These are phyloP conservation scores for Lathyrus aphaca DNA, from an alignment of 306 rosid species.

Conservation along the genomic window DNA sequence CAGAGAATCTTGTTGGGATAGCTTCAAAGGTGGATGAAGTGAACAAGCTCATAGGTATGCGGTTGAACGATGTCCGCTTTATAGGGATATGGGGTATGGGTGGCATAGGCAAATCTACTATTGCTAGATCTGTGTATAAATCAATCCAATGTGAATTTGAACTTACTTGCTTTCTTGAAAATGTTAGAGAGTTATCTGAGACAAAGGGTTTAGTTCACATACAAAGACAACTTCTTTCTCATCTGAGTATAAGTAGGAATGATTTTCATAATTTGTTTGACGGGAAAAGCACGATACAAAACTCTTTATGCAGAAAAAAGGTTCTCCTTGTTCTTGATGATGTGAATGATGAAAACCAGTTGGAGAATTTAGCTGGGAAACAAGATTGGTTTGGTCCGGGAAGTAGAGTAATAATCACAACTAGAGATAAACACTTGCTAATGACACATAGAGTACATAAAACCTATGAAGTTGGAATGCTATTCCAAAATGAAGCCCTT, in stretches of 20 bases:
- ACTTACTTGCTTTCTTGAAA: slow-evolving; percentile 16
- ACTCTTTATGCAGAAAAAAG: slow-evolving; percentile 11
- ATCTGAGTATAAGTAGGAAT: neutral
- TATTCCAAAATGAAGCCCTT: slow-evolving; percentile 13
- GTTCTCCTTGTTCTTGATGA: slow-evolving; percentile 35
- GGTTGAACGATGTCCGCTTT: slow-evolving; percentile 31
- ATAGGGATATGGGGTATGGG: slow-evolving; percentile 43
- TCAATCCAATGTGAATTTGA: neutral
- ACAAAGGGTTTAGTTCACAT: slow-evolving; percentile 8
- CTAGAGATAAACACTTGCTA: slow-evolving; percentile 32
- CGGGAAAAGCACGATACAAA: slow-evolving; percentile 14
- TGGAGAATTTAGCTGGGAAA: slow-evolving; percentile 21
- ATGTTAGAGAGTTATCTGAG: slow-evolving; percentile 17
- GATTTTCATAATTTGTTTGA: neutral
- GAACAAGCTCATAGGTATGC: slow-evolving; percentile 7
- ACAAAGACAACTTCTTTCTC: slow-evolving; percentile 30
- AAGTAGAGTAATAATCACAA: slow-evolving; percentile 26
- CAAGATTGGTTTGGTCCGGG: slow-evolving; percentile 34
- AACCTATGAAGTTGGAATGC: neutral
- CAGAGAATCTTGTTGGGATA: slow-evolving; percentile 29
- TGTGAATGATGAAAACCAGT: slow-evolving; percentile 18
- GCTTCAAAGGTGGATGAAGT: slow-evolving; percentile 18
- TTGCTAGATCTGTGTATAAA: slow-evolving; percentile 32
- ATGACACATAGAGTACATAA: neutral
- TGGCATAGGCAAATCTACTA: slow-evolving; percentile 33